Evolutionary conservation across 1,284 basidiomycete species (phyloP).

Genomic region (Singerocomus inundabilis): DNA sequence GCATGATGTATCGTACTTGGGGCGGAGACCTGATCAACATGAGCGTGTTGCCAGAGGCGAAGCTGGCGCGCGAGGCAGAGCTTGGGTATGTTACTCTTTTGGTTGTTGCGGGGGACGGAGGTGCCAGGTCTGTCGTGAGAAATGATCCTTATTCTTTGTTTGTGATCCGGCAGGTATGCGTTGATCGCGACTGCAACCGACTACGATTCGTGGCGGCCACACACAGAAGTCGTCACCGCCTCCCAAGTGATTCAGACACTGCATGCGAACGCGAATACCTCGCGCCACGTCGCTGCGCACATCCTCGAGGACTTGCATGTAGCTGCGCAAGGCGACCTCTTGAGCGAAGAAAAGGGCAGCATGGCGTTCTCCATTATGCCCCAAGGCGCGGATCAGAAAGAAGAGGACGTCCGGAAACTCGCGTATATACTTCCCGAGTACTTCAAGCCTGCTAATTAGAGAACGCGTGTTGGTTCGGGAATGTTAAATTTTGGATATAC

Average conservation of each 20-base stretch:
- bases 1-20: conserved; percentile 90
- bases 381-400: conserved; percentile 55
- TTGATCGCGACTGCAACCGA: conserved; percentile 90
- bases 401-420: conserved; percentile 71
- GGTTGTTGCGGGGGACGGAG: neutral
- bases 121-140: neutral
- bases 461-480: neutral
- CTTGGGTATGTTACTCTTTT: conserved; percentile 55
- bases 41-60: conserved; percentile 95
- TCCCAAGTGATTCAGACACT: conserved; percentile 89
- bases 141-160: neutral
- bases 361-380: conserved; percentile 91
- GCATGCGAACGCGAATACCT: conserved; percentile 80
- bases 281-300: conserved; percentile 70
- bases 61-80: conserved; percentile 94
- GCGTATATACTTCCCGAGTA: conserved; percentile 77
- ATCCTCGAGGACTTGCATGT: conserved; percentile 79
- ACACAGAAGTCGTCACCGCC: conserved; percentile 81
- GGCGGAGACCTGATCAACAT: conserved; percentile 96
- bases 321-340: conserved; percentile 44
- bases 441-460: conserved; percentile 39
- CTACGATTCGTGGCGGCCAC: conserved; percentile 87
- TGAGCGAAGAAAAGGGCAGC: conserved; percentile 63
- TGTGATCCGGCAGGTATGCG: conserved; percentile 57
- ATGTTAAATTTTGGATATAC: neutral